A percentile compares a stretch with the other conserved stretches of the same genome.
Evolutionary conservation across 2,329 filamentous ascomycete species (phyloP).

Genomic region (Capronia coronata): DNA sequence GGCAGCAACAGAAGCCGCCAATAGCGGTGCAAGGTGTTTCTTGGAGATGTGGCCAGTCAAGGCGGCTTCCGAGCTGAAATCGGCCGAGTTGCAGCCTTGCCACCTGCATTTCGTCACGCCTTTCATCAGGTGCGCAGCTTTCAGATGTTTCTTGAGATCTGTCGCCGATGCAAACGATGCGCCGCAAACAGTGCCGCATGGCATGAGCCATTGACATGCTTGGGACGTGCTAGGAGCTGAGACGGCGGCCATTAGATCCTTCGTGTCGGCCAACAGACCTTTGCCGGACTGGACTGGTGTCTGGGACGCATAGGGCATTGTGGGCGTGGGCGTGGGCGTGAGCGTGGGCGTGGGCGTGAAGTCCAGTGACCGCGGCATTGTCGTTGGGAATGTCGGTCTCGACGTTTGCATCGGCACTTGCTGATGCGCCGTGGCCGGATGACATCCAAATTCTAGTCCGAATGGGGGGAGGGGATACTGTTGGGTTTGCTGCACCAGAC

Average conservation of each 20-base stretch:
- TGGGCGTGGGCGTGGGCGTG: neutral
- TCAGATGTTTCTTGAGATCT: constrained; percentile 29
- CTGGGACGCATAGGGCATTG: neutral
- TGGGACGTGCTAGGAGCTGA: constrained; percentile 14
- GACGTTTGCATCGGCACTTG: constrained; percentile 3
- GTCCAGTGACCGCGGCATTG: neutral
- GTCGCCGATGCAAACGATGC: constrained; percentile 24
- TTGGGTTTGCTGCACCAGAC: constrained; percentile 10
- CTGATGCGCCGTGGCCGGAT: constrained; percentile 23
- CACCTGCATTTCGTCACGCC: constrained; percentile 25
- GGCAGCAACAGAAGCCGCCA: constrained; percentile 7
- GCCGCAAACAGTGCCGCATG: constrained; percentile 27
- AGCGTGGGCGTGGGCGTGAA: neutral
- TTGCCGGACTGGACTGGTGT: neutral
- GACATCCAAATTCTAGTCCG: constrained; percentile 20
- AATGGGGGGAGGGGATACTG: constrained; percentile 20
- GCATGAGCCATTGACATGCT: constrained; percentile 29
- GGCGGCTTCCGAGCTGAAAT: constrained; percentile 27
- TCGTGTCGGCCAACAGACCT: neutral
- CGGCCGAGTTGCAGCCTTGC: constrained; percentile 24
- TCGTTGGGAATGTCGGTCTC: neutral
- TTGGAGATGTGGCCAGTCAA: constrained; percentile 29
- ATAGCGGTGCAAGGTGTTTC: constrained; percentile 26
- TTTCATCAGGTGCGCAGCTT: constrained; percentile 25
- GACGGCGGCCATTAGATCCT: constrained; percentile 14